These are phyloP conservation scores for Pisolithus thermaeus DNA, from an alignment of 1,284 basidiomycete species.

Conservation along the genomic window DNA sequence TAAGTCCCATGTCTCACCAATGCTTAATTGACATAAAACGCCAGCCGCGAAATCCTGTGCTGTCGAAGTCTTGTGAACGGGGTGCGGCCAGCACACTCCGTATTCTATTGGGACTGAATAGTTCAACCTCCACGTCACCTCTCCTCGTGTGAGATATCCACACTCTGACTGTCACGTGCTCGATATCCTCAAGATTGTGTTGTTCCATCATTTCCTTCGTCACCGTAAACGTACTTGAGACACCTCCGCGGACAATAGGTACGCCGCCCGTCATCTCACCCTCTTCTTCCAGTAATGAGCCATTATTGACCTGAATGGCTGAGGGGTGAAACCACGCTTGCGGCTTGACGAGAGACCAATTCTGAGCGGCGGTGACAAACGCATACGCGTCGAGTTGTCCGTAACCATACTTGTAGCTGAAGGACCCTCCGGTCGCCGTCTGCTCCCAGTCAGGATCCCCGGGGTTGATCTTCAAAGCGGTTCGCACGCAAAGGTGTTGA, in stretches of 20 bases:
- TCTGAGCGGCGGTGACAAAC: slow-evolving; percentile 78
- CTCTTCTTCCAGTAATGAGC: slow-evolving; percentile 51
- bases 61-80: slow-evolving; percentile 65
- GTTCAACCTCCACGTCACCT: slow-evolving; percentile 91
- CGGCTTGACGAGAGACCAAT: slow-evolving; percentile 88
- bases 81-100: slow-evolving; percentile 79
- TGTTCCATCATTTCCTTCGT: slow-evolving; percentile 66
- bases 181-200: slow-evolving; percentile 82
- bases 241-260: slow-evolving; percentile 63
- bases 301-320: slow-evolving; percentile 61
- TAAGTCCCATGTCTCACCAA: slow-evolving; percentile 59
- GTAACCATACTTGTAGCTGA: slow-evolving; percentile 98
- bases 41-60: slow-evolving; percentile 86
- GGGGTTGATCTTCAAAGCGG: slow-evolving; percentile 76
- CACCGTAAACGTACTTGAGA: slow-evolving; percentile 64
- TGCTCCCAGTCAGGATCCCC: slow-evolving; percentile 94
- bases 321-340: slow-evolving; percentile 86
- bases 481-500: slow-evolving; percentile 84
- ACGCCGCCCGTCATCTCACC: slow-evolving; percentile 59
- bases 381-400: slow-evolving; percentile 83
- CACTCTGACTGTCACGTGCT: slow-evolving; percentile 91
- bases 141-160: slow-evolving; percentile 87
- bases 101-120: slow-evolving; percentile 83
- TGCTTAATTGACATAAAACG: slow-evolving; percentile 98
- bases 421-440: slow-evolving; percentile 74